Conservation (phyloP, 768 basidiomycete genomes). For the Omphalotus guepiniiformis region DNA sequence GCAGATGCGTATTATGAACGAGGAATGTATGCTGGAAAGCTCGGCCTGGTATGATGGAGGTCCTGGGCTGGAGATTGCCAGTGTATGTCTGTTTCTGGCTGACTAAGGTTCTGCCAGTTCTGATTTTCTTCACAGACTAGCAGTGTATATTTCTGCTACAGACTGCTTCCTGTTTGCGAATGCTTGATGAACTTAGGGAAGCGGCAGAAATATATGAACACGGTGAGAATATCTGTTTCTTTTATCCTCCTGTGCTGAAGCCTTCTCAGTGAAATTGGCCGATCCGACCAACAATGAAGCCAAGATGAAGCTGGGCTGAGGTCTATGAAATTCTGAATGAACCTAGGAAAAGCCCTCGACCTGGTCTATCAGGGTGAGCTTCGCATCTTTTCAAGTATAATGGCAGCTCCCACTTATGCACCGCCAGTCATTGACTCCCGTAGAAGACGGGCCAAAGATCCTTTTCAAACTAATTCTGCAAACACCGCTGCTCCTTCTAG, state of each 20-base stretch:
- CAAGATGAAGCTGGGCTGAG: slow-evolving; percentile 86
- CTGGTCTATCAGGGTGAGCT: slow-evolving; percentile 75
- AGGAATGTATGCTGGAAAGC: slow-evolving; percentile 77
- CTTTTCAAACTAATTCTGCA: slow-evolving; percentile 13
- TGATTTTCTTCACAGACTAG: slow-evolving; percentile 63
- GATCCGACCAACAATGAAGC: slow-evolving; percentile 77
- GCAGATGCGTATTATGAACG: slow-evolving; percentile 81
- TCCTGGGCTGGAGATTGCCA: slow-evolving; percentile 69
- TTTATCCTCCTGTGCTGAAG: not conserved
- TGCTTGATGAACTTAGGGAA: slow-evolving; percentile 66
- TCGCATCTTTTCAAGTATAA: not conserved
- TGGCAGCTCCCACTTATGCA: not conserved
- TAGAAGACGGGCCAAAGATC: slow-evolving; percentile 36
- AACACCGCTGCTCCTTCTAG: slow-evolving; percentile 6
- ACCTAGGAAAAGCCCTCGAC: slow-evolving; percentile 73
- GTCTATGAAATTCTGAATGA: slow-evolving; percentile 83
- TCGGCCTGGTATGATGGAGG: slow-evolving; percentile 72
- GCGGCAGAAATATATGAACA: slow-evolving; percentile 83
- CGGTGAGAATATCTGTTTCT: slow-evolving; percentile 35
- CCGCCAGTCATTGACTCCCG: slow-evolving; percentile 66
- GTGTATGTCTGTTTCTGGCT: slow-evolving; percentile 56
- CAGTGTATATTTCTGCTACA: slow-evolving; percentile 66
- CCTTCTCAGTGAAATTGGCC: slow-evolving; percentile 56
- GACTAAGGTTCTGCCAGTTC: no score
- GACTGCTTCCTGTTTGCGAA: slow-evolving; percentile 77